Conservation (phyloP, 2,329 filamentous ascomycete genomes). For the Fusarium nelsonii region DNA sequence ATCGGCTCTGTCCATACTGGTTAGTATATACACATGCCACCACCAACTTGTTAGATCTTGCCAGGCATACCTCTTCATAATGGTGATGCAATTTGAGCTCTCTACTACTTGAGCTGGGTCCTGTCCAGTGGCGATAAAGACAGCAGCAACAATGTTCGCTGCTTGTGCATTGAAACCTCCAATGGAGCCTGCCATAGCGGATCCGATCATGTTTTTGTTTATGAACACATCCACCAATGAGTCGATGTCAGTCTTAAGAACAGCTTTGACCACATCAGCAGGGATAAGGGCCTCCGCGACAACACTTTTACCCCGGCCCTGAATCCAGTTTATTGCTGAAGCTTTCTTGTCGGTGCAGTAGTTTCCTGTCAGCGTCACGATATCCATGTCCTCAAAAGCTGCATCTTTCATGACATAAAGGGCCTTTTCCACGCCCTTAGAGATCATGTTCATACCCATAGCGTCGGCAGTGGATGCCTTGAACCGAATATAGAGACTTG, state of each 20-base stretch:
- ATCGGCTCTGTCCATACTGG: slow-evolving; percentile 71
- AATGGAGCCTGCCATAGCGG: slow-evolving; percentile 94
- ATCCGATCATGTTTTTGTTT: slow-evolving; percentile 95
- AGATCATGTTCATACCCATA: slow-evolving; percentile 99
- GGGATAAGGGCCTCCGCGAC: slow-evolving; percentile 98
- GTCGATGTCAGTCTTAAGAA: slow-evolving; percentile 94
- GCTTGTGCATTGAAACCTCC: slow-evolving; percentile 99
- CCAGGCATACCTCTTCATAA: slow-evolving; percentile 99
- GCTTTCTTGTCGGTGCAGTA: slow-evolving; percentile 99
- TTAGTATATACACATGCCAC: not conserved
- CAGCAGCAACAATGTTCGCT: slow-evolving; percentile 94
- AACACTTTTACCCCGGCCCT: slow-evolving; percentile 95
- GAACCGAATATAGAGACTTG: slow-evolving; percentile 96
- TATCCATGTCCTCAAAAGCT: slow-evolving; percentile 95
- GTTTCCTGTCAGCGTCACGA: slow-evolving; percentile 94
- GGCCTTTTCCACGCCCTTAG: slow-evolving; percentile 96
- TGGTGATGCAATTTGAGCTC: slow-evolving; percentile 96
- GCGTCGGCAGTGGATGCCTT: slow-evolving; percentile 98
- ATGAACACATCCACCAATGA: slow-evolving; percentile 95
- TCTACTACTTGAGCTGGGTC: slow-evolving; percentile 98
- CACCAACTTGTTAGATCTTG: no score
- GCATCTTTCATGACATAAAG: slow-evolving; percentile 89
- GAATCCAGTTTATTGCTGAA: slow-evolving; percentile 98
- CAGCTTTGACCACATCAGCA: slow-evolving; percentile 82
- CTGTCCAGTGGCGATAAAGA: slow-evolving; percentile 96